A percentile compares a stretch with the other conserved stretches of the same genome.
Evolutionary conservation across 129 eudicot species (phyloP).

Genomic region (Helianthus tuberosus): DNA sequence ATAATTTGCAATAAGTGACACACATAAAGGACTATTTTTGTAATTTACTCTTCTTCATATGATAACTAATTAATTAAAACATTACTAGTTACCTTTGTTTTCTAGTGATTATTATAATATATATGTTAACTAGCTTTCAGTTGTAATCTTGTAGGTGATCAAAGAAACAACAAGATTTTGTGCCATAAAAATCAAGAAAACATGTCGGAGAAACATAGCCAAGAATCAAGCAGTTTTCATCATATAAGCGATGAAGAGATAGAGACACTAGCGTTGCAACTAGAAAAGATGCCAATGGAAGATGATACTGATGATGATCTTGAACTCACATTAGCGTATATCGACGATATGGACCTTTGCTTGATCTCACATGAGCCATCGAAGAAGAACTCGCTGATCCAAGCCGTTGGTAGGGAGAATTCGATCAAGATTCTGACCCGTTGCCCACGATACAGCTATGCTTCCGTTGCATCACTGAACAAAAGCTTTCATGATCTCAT

Average conservation of each 20-base stretch:
- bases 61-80: neutral
- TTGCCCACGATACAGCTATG: neutral
- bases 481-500: neutral
- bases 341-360: constrained; percentile 16
- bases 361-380: neutral
- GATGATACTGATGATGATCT: constrained; percentile 1
- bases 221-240: constrained; percentile 33
- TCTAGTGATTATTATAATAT: constrained; percentile 5
- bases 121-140: constrained; percentile 6
- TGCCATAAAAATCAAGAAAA: constrained; percentile 25
- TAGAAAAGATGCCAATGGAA: neutral
- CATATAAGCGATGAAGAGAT: constrained; percentile 26
- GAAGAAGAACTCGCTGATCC: neutral
- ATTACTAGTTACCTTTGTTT: neutral
- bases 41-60: neutral
- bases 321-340: neutral
- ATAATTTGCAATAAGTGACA: too few species aligned
- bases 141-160: constrained; percentile 24
- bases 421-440: constrained; percentile 1
- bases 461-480: neutral
- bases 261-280: constrained; percentile 6
- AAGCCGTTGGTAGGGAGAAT: neutral
- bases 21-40: too few species aligned
- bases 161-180: constrained; percentile 20
- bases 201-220: constrained; percentile 48